Conservation (phyloP, 257 asterid species). For the Rauvolfia tetraphylla region DNA sequence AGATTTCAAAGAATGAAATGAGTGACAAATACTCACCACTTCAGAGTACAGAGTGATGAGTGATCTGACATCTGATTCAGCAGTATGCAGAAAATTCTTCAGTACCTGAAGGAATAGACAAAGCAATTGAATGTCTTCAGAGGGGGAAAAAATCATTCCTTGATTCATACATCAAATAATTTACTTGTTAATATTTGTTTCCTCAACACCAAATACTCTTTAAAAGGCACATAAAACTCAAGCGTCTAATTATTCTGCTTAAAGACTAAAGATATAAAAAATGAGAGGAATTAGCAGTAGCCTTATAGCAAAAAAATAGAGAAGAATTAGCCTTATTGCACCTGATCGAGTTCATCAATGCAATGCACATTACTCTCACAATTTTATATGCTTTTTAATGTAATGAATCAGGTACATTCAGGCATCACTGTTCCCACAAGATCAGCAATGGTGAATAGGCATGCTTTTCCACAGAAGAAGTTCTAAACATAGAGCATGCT, state of each 20-base stretch:
- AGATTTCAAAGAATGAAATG: background rate
- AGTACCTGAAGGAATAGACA: slow-evolving; percentile 53
- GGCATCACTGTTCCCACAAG: background rate
- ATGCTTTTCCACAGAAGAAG: background rate
- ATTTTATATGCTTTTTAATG: background rate
- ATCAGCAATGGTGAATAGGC: background rate
- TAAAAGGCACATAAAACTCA: background rate
- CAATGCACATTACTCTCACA: background rate
- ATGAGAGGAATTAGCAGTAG: too few species aligned
- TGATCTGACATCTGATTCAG: slow-evolving; percentile 95
- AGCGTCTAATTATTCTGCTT: background rate
- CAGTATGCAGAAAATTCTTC: slow-evolving; percentile 77
- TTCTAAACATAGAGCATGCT: background rate
- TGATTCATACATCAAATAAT: background rate
- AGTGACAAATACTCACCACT: slow-evolving; percentile 61
- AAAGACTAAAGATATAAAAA: background rate
- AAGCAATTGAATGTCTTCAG: slow-evolving; percentile 16
- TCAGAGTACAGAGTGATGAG: slow-evolving; percentile 84
- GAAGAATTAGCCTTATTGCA: background rate
- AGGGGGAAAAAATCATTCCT: background rate
- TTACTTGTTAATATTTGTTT: background rate
- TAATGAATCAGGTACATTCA: slow-evolving; percentile 2
- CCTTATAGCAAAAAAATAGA: too few species aligned
- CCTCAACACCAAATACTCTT: background rate
- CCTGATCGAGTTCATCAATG: background rate